phyloP scores from a whole-genome alignment of 2,329 filamentous ascomycete species.

The Colletotrichum chrysophilum region DNA sequence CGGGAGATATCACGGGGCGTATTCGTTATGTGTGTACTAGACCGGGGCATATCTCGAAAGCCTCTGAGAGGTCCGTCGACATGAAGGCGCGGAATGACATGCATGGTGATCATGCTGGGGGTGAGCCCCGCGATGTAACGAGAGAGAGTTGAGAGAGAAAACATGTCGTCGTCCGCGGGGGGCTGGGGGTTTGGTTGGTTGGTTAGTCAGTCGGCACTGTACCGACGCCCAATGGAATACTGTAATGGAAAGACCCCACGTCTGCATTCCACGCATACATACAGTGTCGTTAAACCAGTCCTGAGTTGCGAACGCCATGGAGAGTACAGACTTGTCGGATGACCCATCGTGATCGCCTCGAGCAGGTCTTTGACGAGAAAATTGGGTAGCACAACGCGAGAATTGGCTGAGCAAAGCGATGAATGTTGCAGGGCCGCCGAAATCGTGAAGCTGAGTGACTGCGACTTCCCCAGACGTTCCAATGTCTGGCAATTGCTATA shows the following conservation, averaged over 20 bases:
- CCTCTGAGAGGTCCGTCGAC: background rate
- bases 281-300: background rate
- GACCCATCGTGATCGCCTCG: background rate
- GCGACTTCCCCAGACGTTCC: background rate
- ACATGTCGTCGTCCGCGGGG: background rate
- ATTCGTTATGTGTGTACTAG: background rate
- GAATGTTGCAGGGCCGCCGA: background rate
- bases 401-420: background rate
- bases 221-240: background rate
- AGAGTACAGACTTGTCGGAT: conserved; percentile 17
- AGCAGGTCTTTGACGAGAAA: background rate
- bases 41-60: background rate
- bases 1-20: background rate
- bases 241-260: background rate
- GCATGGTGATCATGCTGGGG: conserved; percentile 6
- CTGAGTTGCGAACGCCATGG: background rate
- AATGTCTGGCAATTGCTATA: background rate
- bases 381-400: conserved; percentile 7
- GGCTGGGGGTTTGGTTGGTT: background rate
- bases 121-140: conserved; percentile 1
- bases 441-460: background rate
- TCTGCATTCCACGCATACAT: background rate
- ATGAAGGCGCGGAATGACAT: background rate
- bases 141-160: background rate
- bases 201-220: background rate